phyloP scores from a whole-genome alignment of 2,329 filamentous ascomycete genomes.

The Fusarium annulatum region DNA sequence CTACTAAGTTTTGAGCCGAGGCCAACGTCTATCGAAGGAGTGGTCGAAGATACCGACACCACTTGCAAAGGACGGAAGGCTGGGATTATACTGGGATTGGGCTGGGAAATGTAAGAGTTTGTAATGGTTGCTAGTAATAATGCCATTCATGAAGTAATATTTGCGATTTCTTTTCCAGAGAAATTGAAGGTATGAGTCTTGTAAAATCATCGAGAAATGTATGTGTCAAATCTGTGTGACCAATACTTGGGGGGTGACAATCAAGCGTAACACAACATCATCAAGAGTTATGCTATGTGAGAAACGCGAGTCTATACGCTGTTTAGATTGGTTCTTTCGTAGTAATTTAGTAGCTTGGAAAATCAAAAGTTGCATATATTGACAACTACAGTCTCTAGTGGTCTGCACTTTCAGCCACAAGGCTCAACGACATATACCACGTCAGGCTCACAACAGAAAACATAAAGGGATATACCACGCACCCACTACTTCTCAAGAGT shows the following conservation, averaged over 20 bases:
- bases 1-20: too few relatives aligned
- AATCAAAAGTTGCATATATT: background rate
- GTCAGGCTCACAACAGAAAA: background rate
- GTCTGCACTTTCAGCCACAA: background rate
- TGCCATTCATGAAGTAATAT: background rate
- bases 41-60: background rate
- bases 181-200: background rate
- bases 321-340: accelerated
- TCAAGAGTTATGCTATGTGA: accelerated
- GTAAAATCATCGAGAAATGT: accelerated
- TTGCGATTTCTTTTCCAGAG: accelerated
- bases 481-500: background rate
- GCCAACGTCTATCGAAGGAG: background rate
- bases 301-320: accelerated
- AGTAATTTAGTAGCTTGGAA: accelerated
- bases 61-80: background rate
- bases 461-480: background rate
- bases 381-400: background rate
- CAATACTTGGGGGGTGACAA: accelerated
- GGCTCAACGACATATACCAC: background rate
- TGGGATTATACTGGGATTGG: background rate
- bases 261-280: background rate
- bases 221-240: background rate
- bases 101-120: background rate
- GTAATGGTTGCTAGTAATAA: too few relatives aligned